Evolutionary conservation across 2,329 filamentous ascomycete species (phyloP).

Genomic region (Botrytis hyacinthi): DNA sequence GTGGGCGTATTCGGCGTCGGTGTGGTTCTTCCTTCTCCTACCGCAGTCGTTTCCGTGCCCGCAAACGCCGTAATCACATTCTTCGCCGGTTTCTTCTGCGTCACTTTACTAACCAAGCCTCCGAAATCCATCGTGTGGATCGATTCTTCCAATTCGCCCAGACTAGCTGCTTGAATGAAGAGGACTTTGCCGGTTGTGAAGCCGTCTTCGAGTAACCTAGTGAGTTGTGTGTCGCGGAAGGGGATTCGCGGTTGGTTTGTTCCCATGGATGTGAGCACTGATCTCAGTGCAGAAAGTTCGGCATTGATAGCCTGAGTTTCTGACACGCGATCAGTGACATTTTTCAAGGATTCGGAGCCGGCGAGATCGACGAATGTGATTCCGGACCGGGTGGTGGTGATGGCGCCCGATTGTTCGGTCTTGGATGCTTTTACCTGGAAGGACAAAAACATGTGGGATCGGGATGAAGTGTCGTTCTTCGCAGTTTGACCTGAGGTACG

Average conservation of each 20-base stretch:
- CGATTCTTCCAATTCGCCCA: neutral
- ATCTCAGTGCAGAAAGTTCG: slow-evolving; percentile 83
- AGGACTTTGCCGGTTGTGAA: slow-evolving; percentile 3
- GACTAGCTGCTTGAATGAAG: slow-evolving; percentile 8
- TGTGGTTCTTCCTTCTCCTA: neutral
- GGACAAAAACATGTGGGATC: slow-evolving; percentile 94
- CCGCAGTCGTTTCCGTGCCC: neutral
- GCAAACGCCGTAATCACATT: neutral
- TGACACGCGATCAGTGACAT: slow-evolving; percentile 81
- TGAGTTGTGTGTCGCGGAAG: neutral
- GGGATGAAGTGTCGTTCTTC: slow-evolving; percentile 89
- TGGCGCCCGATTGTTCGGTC: slow-evolving; percentile 49
- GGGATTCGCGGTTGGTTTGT: neutral
- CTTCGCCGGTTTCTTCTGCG: neutral
- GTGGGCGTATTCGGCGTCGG: neutral
- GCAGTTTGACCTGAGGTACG: slow-evolving; percentile 94
- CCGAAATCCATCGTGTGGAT: slow-evolving; percentile 8
- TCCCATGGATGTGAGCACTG: slow-evolving; percentile 89
- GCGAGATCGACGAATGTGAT: slow-evolving; percentile 95
- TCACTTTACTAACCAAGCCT: neutral
- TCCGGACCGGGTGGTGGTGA: slow-evolving; percentile 84
- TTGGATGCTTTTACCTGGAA: slow-evolving; percentile 67
- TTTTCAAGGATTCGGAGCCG: slow-evolving; percentile 85
- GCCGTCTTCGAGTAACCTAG: neutral
- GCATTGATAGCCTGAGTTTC: slow-evolving; percentile 98